A percentile compares a stretch with the other conserved stretches of the same genome.
These are phyloP conservation scores for Colletotrichum sp. DNA, from an alignment of 2,329 filamentous ascomycete species.

Conservation along the genomic window DNA sequence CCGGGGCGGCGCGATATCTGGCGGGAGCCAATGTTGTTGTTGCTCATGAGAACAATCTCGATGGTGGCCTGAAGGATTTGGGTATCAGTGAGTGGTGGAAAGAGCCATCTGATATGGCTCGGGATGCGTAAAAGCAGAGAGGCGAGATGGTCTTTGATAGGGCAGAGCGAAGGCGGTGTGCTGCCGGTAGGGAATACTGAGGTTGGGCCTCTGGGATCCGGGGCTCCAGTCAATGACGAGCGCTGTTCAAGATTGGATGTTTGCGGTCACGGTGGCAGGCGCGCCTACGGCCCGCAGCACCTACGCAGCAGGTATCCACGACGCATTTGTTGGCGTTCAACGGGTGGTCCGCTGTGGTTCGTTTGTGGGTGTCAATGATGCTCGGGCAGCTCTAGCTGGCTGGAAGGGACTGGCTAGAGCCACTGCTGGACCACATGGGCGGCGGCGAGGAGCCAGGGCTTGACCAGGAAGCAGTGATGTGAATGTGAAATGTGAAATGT, in stretches of 20 bases:
- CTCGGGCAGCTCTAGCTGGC: slow-evolving; percentile 8
- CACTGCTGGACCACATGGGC: background rate
- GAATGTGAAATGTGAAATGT: background rate
- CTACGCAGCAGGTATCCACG: background rate
- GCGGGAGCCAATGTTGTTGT: background rate
- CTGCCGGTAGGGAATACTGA: background rate
- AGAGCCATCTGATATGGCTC: background rate
- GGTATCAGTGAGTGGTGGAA: background rate
- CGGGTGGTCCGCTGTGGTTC: background rate
- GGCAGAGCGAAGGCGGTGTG: slow-evolving; percentile 5
- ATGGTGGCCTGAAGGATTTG: background rate
- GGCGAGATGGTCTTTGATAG: background rate
- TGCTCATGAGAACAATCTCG: background rate
- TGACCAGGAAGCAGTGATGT: background rate
- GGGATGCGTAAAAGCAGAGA: background rate
- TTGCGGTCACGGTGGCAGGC: slow-evolving; percentile 4
- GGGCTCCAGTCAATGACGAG: background rate
- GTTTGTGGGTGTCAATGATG: background rate
- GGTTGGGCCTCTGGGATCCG: background rate
- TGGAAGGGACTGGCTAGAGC: slow-evolving; percentile 2
- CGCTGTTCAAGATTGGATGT: background rate
- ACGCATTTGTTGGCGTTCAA: background rate
- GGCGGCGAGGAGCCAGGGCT: background rate
- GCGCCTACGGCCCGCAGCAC: slow-evolving; percentile 2
- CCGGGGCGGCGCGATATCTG: too few relatives aligned